A percentile compares a stretch with the other conserved stretches of the same genome.
Evolutionary conservation across 192 early-diverging fungal genomes (phyloP).

Genomic region (Linnemannia schmuckeri): DNA sequence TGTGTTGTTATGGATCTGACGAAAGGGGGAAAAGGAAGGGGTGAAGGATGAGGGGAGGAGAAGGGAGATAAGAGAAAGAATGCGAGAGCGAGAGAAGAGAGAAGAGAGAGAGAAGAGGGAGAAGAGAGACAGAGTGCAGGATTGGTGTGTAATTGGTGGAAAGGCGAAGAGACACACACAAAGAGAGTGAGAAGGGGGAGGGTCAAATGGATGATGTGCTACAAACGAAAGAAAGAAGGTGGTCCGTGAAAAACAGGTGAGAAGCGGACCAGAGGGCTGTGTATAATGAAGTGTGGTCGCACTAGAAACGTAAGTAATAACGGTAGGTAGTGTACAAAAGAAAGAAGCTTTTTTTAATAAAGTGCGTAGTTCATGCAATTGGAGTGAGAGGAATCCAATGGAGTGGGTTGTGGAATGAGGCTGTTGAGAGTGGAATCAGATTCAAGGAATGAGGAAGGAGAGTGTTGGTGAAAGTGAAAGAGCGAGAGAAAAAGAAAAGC

Average conservation of each 20-base stretch:
- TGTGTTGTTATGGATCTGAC: background rate
- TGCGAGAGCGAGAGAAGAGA: background rate
- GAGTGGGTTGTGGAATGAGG: background rate
- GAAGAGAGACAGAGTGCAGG: background rate
- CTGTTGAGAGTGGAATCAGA: background rate
- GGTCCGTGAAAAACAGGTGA: background rate
- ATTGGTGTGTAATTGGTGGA: too few species aligned
- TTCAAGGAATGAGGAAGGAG: background rate
- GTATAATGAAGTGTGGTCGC: background rate
- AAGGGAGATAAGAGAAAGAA: background rate
- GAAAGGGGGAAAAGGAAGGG: background rate
- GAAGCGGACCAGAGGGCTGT: background rate
- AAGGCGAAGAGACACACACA: background rate
- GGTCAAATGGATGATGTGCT: background rate
- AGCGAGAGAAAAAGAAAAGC: background rate
- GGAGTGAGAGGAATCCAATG: background rate
- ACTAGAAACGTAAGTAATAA: background rate
- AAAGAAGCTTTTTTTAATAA: background rate
- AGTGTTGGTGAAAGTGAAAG: background rate
- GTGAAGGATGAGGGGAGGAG: background rate
- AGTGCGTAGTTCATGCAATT: background rate
- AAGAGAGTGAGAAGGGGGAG: background rate
- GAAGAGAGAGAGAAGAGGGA: background rate
- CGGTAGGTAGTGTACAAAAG: background rate
- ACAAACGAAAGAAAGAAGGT: background rate